Evolutionary conservation across 345 rosid genomes (phyloP).

Genomic region (Dovyalis caffra): DNA sequence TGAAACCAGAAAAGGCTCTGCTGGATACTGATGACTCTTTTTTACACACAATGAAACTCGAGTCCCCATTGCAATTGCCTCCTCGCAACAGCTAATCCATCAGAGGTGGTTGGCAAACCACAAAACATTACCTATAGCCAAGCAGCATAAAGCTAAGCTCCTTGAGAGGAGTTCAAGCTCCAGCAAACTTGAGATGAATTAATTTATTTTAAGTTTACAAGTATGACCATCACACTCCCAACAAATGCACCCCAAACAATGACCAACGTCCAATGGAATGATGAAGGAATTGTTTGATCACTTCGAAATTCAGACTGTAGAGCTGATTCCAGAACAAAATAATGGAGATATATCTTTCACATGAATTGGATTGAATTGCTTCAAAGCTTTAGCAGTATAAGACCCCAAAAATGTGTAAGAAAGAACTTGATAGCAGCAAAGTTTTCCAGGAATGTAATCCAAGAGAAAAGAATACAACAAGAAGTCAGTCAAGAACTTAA

Average conservation of each 20-base stretch:
- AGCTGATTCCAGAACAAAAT: conserved; percentile 3
- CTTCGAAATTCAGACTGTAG: neutral
- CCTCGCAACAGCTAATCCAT: neutral
- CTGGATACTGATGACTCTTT: neutral
- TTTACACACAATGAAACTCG: neutral
- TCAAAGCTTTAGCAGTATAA: neutral
- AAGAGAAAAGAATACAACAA: neutral
- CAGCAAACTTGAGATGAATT: neutral
- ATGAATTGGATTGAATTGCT: conserved; percentile 4
- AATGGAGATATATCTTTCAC: neutral
- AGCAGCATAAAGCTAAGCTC: neutral
- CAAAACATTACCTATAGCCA: neutral
- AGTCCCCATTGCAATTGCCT: neutral
- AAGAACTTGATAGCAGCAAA: conserved; percentile 1
- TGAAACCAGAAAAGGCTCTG: neutral
- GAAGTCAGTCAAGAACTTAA: conserved; percentile 7
- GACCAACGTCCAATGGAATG: neutral
- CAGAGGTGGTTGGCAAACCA: neutral
- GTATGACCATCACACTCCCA: neutral
- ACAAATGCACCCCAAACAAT: neutral
- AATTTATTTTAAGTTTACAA: neutral
- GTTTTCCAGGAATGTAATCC: neutral
- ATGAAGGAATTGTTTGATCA: neutral
- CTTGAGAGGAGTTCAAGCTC: neutral
- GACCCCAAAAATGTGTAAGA: too few species aligned